A percentile compares a stretch with the other conserved stretches of the same genome.
Evolutionary conservation across 2,329 filamentous ascomycete genomes (phyloP).

Genomic region (Hymenotorrendiella dingleyae): DNA sequence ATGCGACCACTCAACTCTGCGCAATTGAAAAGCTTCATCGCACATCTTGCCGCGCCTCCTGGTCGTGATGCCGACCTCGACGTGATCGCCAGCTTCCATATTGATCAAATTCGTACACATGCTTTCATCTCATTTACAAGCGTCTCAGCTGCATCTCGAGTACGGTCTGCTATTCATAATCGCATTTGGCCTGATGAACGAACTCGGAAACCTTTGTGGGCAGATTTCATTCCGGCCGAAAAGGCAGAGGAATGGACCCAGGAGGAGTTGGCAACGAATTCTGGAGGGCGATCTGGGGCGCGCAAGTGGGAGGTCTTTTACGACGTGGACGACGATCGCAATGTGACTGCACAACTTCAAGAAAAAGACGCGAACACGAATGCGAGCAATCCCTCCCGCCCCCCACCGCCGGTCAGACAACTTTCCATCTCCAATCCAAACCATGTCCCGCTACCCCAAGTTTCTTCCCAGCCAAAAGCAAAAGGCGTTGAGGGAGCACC

Average conservation of each 20-base stretch:
- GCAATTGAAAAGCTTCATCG: slow-evolving; percentile 62
- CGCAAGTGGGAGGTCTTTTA: slow-evolving; percentile 71
- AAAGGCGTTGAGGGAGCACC: slow-evolving; percentile 27
- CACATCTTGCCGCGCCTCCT: slow-evolving; percentile 59
- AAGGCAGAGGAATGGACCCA: slow-evolving; percentile 69
- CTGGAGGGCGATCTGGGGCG: slow-evolving; percentile 36
- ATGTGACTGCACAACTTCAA: slow-evolving; percentile 50
- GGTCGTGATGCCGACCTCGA: slow-evolving; percentile 44
- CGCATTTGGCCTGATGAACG: slow-evolving; percentile 82
- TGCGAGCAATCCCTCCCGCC: slow-evolving; percentile 18
- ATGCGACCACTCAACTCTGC: slow-evolving; percentile 76
- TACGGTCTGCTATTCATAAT: slow-evolving; percentile 69
- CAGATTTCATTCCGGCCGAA: slow-evolving; percentile 81
- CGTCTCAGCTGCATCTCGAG: slow-evolving; percentile 66
- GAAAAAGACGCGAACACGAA: no score
- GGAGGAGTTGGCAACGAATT: slow-evolving; percentile 49
- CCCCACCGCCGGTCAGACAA: slow-evolving; percentile 15
- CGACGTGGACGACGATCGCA: slow-evolving; percentile 47
- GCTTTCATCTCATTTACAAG: slow-evolving; percentile 71
- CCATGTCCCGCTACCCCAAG: slow-evolving; percentile 30
- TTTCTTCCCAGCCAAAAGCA: slow-evolving; percentile 26
- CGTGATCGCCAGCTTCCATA: slow-evolving; percentile 62
- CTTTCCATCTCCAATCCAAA: slow-evolving; percentile 20
- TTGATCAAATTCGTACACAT: slow-evolving; percentile 84
- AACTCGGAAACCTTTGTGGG: slow-evolving; percentile 76